Conservation (phyloP, 345 rosid genomes). For the Cardiospermum halicacabum region DNA sequence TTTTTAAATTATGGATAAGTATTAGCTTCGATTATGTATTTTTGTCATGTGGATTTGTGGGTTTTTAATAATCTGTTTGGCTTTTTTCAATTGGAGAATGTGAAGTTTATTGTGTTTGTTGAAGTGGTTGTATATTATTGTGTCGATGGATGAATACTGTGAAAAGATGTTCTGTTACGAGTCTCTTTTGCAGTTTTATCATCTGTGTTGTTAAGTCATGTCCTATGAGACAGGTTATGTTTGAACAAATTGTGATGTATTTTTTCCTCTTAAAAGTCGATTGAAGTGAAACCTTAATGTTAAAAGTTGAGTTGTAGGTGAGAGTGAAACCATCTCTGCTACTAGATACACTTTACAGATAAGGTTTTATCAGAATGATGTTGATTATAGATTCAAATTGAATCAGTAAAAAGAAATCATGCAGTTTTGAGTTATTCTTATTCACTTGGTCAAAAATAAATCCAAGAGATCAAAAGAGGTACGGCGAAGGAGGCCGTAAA, state of each 20-base stretch:
- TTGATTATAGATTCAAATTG: too few species aligned
- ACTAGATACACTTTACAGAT: not conserved
- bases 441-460: too few species aligned
- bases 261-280: not conserved
- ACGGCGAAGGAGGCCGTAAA: too few species aligned
- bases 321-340: not conserved
- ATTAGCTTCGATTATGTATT: not conserved
- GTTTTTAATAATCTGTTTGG: not conserved
- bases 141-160: not conserved
- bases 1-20: conserved; percentile 17
- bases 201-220: not conserved
- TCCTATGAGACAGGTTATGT: not conserved
- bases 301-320: not conserved
- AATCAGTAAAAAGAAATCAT: too few species aligned
- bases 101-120: not conserved
- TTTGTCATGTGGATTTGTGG: conserved; percentile 8
- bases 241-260: not conserved
- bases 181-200: not conserved
- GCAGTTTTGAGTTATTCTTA: too few species aligned
- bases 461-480: too few species aligned
- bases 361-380: not conserved
- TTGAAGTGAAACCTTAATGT: not conserved
- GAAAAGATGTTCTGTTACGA: not conserved
- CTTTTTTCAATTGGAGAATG: not conserved
- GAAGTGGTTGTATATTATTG: not conserved